Conservation (phyloP, 805 yeast genomes). For the Metschnikowia reukaufii region DNA sequence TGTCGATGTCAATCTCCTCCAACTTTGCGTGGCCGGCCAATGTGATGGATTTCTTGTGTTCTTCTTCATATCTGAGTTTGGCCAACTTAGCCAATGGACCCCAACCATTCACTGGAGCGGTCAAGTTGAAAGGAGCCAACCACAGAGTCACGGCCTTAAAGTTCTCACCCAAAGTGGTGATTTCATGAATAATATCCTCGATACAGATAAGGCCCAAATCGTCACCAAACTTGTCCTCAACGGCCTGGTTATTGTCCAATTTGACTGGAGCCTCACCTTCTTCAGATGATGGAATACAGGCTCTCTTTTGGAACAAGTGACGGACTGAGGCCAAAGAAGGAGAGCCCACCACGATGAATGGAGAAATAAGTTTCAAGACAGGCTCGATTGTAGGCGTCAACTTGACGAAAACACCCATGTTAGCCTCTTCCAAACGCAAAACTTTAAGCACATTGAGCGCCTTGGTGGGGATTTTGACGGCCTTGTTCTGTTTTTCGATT, state of each 20-base stretch:
- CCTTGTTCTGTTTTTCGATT: constrained; percentile 57
- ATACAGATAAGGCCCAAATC: constrained; percentile 68
- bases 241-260: constrained; percentile 70
- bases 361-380: constrained; percentile 64
- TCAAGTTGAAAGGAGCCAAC: constrained; percentile 68
- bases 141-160: constrained; percentile 63
- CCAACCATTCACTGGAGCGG: constrained; percentile 71
- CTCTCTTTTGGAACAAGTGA: constrained; percentile 74
- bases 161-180: constrained; percentile 59
- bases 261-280: constrained; percentile 41
- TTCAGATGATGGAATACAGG: constrained; percentile 46
- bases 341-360: constrained; percentile 70
- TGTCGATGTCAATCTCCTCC: constrained; percentile 71
- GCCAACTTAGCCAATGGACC: constrained; percentile 70
- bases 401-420: constrained; percentile 74
- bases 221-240: constrained; percentile 67
- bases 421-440: constrained; percentile 56
- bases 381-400: constrained; percentile 59
- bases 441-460: constrained; percentile 58
- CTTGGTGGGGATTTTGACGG: constrained; percentile 65
- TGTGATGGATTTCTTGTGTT: constrained; percentile 48
- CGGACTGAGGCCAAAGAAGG: constrained; percentile 76
- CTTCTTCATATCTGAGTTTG: constrained; percentile 56
- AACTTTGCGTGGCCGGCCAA: constrained; percentile 66
- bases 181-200: constrained; percentile 77